These are phyloP conservation scores for Xylaria bambusicola DNA, from an alignment of 495 filamentous ascomycete genomes.

Conservation along the genomic window DNA sequence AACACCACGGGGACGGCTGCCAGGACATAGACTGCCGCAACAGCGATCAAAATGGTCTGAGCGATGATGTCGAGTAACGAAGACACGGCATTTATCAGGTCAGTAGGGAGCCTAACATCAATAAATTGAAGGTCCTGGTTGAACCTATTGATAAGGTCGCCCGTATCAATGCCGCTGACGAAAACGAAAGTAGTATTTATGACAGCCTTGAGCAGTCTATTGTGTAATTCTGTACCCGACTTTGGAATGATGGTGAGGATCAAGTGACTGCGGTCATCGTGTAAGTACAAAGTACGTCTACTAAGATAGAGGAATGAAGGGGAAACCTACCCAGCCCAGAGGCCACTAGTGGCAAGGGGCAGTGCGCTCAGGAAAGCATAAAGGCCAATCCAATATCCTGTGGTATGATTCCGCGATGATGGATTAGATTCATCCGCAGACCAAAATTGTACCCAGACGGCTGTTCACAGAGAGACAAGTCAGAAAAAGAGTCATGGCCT, in stretches of 20 bases:
- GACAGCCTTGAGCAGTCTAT: slow-evolving; percentile 17
- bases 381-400: slow-evolving; percentile 19
- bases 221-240: slow-evolving; percentile 18
- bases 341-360: slow-evolving; percentile 5
- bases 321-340: not conserved
- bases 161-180: slow-evolving; percentile 11
- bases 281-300: not conserved
- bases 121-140: slow-evolving; percentile 25
- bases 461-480: slow-evolving; percentile 16
- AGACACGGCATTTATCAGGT: slow-evolving; percentile 15
- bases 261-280: not conserved
- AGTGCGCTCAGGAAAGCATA: slow-evolving; percentile 13
- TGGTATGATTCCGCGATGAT: slow-evolving; percentile 1
- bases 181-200: slow-evolving; percentile 15
- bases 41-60: slow-evolving; percentile 13
- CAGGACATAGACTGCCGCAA: slow-evolving; percentile 11
- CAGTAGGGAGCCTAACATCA: slow-evolving; percentile 19
- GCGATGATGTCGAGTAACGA: slow-evolving; percentile 12
- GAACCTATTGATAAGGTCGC: slow-evolving; percentile 15
- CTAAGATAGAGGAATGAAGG: not conserved
- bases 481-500: not conserved
- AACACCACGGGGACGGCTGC: slow-evolving; percentile 24
- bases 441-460: slow-evolving; percentile 22
- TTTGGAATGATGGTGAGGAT: slow-evolving; percentile 10
- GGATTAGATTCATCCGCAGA: slow-evolving; percentile 12